phyloP scores from a whole-genome alignment of 1,284 basidiomycete species.

The Marasmius fiardii region DNA sequence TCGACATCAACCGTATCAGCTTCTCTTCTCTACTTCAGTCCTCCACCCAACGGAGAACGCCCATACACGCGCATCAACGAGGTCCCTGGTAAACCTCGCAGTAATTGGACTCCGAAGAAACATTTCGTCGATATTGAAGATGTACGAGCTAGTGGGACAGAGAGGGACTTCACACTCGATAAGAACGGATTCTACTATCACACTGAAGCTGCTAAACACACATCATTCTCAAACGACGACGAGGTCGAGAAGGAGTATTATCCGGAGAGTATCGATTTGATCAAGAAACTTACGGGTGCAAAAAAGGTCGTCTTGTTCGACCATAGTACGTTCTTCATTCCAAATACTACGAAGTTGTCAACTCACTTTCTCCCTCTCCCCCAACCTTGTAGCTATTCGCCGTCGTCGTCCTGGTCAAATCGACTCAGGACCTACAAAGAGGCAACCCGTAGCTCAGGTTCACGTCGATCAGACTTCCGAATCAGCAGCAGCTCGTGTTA shows the following conservation, averaged over 20 bases:
- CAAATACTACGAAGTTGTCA: background rate
- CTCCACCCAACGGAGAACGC: conserved; percentile 11
- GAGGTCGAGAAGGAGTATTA: conserved; percentile 48
- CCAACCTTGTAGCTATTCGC: conserved; percentile 36
- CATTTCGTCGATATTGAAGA: conserved; percentile 26
- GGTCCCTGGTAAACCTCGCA: background rate
- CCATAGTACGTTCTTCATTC: conserved; percentile 36
- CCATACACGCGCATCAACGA: conserved; percentile 9
- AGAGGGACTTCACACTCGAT: conserved; percentile 40
- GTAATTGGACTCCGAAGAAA: conserved; percentile 9
- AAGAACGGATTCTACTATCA: conserved; percentile 46
- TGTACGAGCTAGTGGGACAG: conserved; percentile 35
- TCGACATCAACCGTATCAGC: conserved; percentile 6
- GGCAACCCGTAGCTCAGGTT: conserved; percentile 45
- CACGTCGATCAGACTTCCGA: conserved; percentile 54
- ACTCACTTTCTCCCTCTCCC: background rate
- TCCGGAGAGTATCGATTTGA: conserved; percentile 43
- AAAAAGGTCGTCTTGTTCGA: conserved; percentile 51
- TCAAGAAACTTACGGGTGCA: conserved; percentile 52
- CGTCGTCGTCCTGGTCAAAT: conserved; percentile 36
- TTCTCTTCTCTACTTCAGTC: conserved; percentile 11
- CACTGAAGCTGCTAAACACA: conserved; percentile 21
- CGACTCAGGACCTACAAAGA: conserved; percentile 37
- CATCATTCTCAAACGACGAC: conserved; percentile 33
- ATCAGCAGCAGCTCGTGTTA: conserved; percentile 46